phyloP scores from a whole-genome alignment of 139 green algal species.

The Chlorella sp. region DNA sequence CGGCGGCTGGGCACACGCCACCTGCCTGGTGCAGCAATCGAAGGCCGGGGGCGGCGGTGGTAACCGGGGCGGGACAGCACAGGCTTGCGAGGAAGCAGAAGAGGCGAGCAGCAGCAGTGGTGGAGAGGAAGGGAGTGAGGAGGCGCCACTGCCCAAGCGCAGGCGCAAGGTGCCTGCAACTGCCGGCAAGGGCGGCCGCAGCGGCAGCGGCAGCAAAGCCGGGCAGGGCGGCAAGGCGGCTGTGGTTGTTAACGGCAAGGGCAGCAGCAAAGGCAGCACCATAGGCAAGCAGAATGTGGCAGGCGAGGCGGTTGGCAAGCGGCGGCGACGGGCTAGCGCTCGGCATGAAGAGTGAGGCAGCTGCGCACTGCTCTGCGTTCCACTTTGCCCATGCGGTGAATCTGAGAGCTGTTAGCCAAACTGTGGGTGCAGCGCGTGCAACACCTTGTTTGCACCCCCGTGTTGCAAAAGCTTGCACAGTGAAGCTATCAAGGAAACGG shows the following conservation, averaged over 20 bases:
- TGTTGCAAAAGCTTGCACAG: too few relatives aligned
- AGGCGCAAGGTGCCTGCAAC: neutral
- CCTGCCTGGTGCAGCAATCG: neutral
- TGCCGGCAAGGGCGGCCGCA: neutral
- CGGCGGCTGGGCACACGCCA: conserved; percentile 11
- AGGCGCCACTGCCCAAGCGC: neutral
- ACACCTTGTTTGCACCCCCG: too few relatives aligned
- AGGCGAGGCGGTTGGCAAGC: too few relatives aligned
- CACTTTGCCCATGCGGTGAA: too few relatives aligned
- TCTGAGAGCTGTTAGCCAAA: too few relatives aligned
- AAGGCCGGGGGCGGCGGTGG: neutral
- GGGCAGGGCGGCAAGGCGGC: neutral
- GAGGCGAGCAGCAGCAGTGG: neutral
- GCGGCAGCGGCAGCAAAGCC: neutral
- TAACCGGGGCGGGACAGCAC: too few relatives aligned
- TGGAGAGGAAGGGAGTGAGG: neutral
- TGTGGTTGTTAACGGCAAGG: neutral
- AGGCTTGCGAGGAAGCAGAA: neutral
- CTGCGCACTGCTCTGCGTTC: too few relatives aligned
- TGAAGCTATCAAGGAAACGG: too few relatives aligned
- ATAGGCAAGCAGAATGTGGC: too few relatives aligned
- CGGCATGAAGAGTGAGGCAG: too few relatives aligned
- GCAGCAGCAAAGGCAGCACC: neutral
- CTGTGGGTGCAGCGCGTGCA: too few relatives aligned
- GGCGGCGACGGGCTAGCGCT: too few relatives aligned